phyloP scores from a whole-genome alignment of 1,139 yeast species.

The Taphrina confusa region DNA sequence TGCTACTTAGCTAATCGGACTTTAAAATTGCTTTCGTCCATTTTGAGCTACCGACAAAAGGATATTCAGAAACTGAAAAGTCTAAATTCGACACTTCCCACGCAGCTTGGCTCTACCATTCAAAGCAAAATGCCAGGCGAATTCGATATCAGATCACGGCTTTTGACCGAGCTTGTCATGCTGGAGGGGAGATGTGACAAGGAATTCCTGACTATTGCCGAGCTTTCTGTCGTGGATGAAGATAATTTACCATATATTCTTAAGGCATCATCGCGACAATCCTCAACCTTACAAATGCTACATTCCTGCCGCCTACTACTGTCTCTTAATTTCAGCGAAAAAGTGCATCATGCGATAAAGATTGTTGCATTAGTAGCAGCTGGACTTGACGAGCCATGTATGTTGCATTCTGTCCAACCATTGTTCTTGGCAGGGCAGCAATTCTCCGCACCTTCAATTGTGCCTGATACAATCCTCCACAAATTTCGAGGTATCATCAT shows the following conservation, averaged over 20 bases:
- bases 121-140: background rate
- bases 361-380: conserved; percentile 9
- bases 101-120: background rate
- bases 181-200: background rate
- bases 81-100: background rate
- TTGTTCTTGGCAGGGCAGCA: conserved; percentile 8
- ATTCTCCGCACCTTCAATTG: background rate
- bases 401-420: conserved; percentile 7
- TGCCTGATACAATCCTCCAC: background rate
- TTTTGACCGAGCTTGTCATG: background rate
- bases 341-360: background rate
- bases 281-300: conserved; percentile 3
- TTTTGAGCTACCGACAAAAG: background rate
- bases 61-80: background rate
- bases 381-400: conserved; percentile 17
- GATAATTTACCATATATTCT: background rate
- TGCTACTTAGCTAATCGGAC: conserved; percentile 8
- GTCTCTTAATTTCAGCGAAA: background rate
- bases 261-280: conserved; percentile 9
- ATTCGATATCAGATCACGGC: background rate
- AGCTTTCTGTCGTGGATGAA: background rate
- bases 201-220: conserved; percentile 3
- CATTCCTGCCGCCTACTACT: conserved; percentile 7
- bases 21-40: conserved; percentile 1
- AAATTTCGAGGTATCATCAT: background rate